Evolutionary conservation across 331 rosid species (phyloP).

Genomic region (Malus hybrid): DNA sequence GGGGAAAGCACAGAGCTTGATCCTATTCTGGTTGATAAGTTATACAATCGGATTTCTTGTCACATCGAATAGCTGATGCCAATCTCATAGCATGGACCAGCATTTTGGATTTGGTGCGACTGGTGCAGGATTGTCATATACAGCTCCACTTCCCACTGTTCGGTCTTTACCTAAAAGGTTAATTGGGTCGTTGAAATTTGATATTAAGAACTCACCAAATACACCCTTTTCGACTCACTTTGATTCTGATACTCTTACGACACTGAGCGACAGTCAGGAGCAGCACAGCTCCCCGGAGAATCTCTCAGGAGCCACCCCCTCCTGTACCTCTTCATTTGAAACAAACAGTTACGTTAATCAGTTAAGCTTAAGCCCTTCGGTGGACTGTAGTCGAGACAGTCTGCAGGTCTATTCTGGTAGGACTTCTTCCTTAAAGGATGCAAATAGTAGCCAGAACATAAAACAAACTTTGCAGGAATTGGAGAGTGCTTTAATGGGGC

Average conservation of each 20-base stretch:
- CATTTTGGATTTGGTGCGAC: slow-evolving; percentile 40
- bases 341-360: slow-evolving; percentile 31
- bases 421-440: slow-evolving; percentile 30
- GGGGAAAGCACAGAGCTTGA: slow-evolving; percentile 6
- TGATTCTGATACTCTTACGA: slow-evolving; percentile 55
- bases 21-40: neutral
- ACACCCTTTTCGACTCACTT: slow-evolving; percentile 46
- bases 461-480: slow-evolving; percentile 48
- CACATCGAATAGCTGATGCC: slow-evolving; percentile 32
- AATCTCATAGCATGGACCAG: slow-evolving; percentile 62
- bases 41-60: slow-evolving; percentile 1
- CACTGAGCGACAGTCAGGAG: slow-evolving; percentile 54
- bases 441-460: slow-evolving; percentile 33
- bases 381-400: slow-evolving; percentile 23
- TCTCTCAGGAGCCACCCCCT: slow-evolving; percentile 52
- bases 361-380: slow-evolving; percentile 31
- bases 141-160: slow-evolving; percentile 44
- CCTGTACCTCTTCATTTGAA: slow-evolving; percentile 44
- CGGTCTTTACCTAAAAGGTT: slow-evolving; percentile 46
- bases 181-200: slow-evolving; percentile 58
- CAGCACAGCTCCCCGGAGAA: slow-evolving; percentile 53
- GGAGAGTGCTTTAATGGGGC: slow-evolving; percentile 85
- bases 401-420: slow-evolving; percentile 34
- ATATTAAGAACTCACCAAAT: slow-evolving; percentile 56
- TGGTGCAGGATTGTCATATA: slow-evolving; percentile 45